Percentiles rank a stretch among this genome's conserved stretches.
Evolutionary conservation across 306 rosid genomes (phyloP).

Genomic region (Lotus japonicus): DNA sequence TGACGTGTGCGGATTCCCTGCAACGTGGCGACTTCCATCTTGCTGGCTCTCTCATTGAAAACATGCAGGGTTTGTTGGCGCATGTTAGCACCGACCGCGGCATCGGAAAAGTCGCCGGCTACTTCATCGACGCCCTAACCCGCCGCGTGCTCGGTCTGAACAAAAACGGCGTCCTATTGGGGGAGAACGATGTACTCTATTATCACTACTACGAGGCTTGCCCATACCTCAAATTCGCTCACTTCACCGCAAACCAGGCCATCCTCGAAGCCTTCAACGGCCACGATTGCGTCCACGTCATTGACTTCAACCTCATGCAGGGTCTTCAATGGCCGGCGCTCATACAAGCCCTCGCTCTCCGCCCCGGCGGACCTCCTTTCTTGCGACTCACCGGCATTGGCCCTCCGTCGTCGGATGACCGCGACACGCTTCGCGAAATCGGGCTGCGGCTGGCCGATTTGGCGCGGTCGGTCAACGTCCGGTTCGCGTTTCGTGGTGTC

Average conservation of each 20-base stretch:
- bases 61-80: conserved; percentile 54
- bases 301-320: conserved; percentile 86
- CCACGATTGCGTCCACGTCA: conserved; percentile 81
- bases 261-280: conserved; percentile 78
- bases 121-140: conserved; percentile 74
- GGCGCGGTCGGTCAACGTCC: conserved; percentile 78
- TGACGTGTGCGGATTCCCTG: conserved; percentile 77
- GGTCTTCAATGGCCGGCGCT: conserved; percentile 94
- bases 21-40: conserved; percentile 63
- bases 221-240: conserved; percentile 88
- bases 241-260: conserved; percentile 91
- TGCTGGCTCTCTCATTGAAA: conserved; percentile 72
- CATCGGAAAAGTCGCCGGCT: conserved; percentile 85
- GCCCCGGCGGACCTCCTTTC: conserved; percentile 81
- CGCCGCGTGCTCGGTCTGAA: conserved; percentile 46
- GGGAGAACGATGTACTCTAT: conserved; percentile 56
- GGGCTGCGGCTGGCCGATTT: conserved; percentile 72
- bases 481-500: conserved; percentile 82
- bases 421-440: conserved; percentile 70
- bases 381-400: conserved; percentile 85
- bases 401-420: conserved; percentile 86
- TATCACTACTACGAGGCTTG: conserved; percentile 84
- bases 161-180: no score
- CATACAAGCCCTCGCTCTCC: conserved; percentile 76
- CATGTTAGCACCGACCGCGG: conserved; percentile 62